phyloP scores from a whole-genome alignment of 768 basidiomycete species.

The Phaeotremella fagi region DNA sequence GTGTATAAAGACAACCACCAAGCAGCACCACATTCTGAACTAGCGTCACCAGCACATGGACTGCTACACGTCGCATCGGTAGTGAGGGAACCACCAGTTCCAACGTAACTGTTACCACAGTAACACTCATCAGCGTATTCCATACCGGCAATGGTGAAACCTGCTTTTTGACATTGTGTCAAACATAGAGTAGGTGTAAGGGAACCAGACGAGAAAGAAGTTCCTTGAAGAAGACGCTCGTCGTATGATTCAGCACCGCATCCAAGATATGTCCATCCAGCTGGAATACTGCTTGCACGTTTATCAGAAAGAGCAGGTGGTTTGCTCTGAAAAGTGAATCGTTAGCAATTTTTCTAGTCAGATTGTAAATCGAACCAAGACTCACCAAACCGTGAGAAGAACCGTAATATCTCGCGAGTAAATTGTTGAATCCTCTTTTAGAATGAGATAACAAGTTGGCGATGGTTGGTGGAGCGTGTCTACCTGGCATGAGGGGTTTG shows the following conservation, averaged over 20 bases:
- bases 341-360: neutral
- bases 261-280: slow-evolving; percentile 42
- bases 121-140: slow-evolving; percentile 48
- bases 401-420: slow-evolving; percentile 34
- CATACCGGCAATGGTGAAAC: slow-evolving; percentile 37
- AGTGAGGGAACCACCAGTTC: slow-evolving; percentile 27
- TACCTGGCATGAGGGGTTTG: slow-evolving; percentile 37
- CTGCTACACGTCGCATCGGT: slow-evolving; percentile 24
- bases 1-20: slow-evolving; percentile 42
- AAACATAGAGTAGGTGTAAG: slow-evolving; percentile 37
- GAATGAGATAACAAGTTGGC: slow-evolving; percentile 27
- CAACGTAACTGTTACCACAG: slow-evolving; percentile 42
- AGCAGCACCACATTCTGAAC: slow-evolving; percentile 24
- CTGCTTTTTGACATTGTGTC: slow-evolving; percentile 37
- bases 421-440: slow-evolving; percentile 15
- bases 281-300: slow-evolving; percentile 32
- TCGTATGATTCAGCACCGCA: slow-evolving; percentile 43
- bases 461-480: slow-evolving; percentile 42
- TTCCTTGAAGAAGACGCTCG: slow-evolving; percentile 39
- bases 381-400: slow-evolving; percentile 39
- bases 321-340: slow-evolving; percentile 34
- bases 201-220: slow-evolving; percentile 31
- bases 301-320: slow-evolving; percentile 37
- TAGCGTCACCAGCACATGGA: slow-evolving; percentile 21
- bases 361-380: too few relatives aligned